Conservation (phyloP, 2,329 filamentous ascomycete genomes). For the Neopestalotiopsis rosae region DNA sequence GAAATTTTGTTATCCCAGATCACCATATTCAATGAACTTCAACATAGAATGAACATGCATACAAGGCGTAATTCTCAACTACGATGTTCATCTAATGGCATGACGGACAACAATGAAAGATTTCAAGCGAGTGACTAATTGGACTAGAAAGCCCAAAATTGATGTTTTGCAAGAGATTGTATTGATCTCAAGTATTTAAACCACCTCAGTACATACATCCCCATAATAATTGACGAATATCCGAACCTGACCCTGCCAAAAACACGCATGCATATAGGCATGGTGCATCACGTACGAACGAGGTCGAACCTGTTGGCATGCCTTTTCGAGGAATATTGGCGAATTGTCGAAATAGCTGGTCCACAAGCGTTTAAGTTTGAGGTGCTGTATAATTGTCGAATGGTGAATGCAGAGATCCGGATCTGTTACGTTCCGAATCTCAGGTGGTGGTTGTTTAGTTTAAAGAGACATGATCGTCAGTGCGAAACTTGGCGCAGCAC, state of each 20-base stretch:
- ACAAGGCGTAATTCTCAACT: background rate
- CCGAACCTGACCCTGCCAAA: background rate
- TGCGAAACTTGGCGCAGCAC: background rate
- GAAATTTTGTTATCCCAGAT: too few species aligned
- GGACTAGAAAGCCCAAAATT: background rate
- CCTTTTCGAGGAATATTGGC: background rate
- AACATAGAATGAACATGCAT: too few species aligned
- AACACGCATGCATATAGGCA: background rate
- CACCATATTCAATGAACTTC: too few species aligned
- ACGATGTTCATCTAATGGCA: background rate
- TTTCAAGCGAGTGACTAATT: background rate
- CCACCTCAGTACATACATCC: background rate
- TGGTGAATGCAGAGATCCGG: background rate
- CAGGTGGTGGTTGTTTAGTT: background rate
- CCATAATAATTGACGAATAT: background rate
- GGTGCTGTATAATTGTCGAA: background rate
- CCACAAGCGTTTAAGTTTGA: background rate
- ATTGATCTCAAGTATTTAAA: background rate
- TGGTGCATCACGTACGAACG: background rate
- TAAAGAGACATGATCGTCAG: background rate
- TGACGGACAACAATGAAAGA: background rate
- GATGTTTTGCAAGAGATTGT: background rate
- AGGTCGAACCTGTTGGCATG: background rate
- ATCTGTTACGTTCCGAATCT: background rate
- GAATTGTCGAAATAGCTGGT: background rate